A percentile compares a stretch with the other conserved stretches of the same genome.
phyloP scores from a whole-genome alignment of 768 basidiomycete species.

The Lanmaoa rubissima region DNA sequence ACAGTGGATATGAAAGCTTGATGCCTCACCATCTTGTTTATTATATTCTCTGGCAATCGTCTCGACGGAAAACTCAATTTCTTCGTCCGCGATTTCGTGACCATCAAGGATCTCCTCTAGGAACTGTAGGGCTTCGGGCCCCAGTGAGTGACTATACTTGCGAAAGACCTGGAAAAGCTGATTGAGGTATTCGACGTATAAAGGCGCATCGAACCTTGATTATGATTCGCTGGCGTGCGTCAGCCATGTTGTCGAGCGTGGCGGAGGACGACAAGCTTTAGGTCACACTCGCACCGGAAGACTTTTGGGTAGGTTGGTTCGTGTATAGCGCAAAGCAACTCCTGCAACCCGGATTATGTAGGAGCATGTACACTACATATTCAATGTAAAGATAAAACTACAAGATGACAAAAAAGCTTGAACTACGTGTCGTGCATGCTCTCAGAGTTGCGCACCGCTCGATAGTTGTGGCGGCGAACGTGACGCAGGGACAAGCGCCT shows the following conservation, averaged over 20 bases:
- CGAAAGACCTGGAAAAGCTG: conserved; percentile 62
- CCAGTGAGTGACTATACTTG: conserved; percentile 85
- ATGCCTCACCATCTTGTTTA: conserved; percentile 73
- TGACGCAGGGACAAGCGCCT: neutral
- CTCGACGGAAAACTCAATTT: conserved; percentile 74
- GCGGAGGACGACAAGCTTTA: neutral
- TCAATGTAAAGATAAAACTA: neutral
- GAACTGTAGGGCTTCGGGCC: conserved; percentile 71
- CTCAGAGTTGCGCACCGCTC: neutral
- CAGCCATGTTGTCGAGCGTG: conserved; percentile 31
- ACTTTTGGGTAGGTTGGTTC: neutral
- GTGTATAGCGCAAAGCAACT: neutral
- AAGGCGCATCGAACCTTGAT: conserved; percentile 38
- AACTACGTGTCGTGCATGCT: neutral
- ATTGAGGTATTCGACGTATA: neutral
- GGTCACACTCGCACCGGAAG: neutral
- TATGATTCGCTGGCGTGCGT: conserved; percentile 39
- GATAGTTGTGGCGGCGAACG: too few relatives aligned
- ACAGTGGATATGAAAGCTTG: neutral
- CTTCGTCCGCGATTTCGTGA: conserved; percentile 68
- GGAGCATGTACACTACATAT: neutral
- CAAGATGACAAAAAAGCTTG: neutral
- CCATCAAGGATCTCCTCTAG: conserved; percentile 68
- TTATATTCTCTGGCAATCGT: conserved; percentile 84
- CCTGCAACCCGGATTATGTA: neutral